Evolutionary conservation across 352 stramenopile genomes (phyloP).

Genomic region (Phytopythium kandeliae): DNA sequence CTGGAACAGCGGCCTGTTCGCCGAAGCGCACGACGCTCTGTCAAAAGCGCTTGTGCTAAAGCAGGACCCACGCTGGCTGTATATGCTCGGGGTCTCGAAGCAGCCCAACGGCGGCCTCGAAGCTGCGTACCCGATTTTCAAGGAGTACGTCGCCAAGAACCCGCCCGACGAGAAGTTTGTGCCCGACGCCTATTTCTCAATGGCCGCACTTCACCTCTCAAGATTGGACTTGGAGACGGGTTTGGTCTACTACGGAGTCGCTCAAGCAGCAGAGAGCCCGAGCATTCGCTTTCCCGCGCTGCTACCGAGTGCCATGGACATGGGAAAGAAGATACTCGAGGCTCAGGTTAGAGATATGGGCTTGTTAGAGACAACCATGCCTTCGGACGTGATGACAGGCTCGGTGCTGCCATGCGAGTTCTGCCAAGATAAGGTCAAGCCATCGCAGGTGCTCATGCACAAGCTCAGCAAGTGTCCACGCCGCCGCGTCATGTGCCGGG

Average conservation of each 20-base stretch:
- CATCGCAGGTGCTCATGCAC: constrained; percentile 21
- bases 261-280: constrained; percentile 20
- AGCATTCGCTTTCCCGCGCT: constrained; percentile 28
- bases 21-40: constrained; percentile 20
- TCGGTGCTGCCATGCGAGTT: constrained; percentile 21
- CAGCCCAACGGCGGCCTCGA: constrained; percentile 18
- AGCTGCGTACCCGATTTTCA: constrained; percentile 12
- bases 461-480: constrained; percentile 27
- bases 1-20: constrained; percentile 12
- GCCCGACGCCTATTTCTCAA: constrained; percentile 24
- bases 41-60: constrained; percentile 20
- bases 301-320: constrained; percentile 9
- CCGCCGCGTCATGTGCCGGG: constrained; percentile 15
- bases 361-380: constrained; percentile 21
- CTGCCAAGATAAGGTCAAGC: constrained; percentile 20
- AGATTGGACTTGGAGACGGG: constrained; percentile 18
- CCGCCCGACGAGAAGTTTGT: constrained; percentile 28
- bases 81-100: constrained; percentile 17
- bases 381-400: constrained; percentile 14
- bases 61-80: constrained; percentile 24
- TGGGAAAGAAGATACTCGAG: constrained; percentile 15
- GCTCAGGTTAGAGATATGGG: constrained; percentile 19
- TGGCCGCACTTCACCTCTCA: constrained; percentile 23
- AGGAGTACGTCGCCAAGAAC: constrained; percentile 22
- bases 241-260: constrained; percentile 21